Evolutionary conservation across 495 filamentous ascomycete species (phyloP).

Genomic region (Annulohypoxylon nitens): DNA sequence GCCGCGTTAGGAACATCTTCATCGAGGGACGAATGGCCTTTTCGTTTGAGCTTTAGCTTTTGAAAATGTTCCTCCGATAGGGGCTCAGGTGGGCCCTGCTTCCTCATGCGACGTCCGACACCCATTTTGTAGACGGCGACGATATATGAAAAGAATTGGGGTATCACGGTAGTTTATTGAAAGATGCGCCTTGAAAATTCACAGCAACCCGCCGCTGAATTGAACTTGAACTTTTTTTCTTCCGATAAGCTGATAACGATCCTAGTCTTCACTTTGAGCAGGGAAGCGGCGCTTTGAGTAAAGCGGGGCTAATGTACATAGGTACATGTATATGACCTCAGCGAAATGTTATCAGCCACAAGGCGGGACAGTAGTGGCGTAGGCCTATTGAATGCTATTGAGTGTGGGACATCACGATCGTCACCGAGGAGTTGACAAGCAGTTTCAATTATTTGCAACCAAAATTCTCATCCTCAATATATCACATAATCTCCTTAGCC

Average conservation of each 20-base stretch:
- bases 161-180: slow-evolving; percentile 23
- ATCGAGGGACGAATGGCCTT: slow-evolving; percentile 69
- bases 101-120: slow-evolving; percentile 89
- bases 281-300: background rate
- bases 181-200: slow-evolving; percentile 28
- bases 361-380: slow-evolving; percentile 48
- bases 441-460: slow-evolving; percentile 18
- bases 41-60: slow-evolving; percentile 78
- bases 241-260: slow-evolving; percentile 50
- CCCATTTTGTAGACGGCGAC: slow-evolving; percentile 71
- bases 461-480: slow-evolving; percentile 16
- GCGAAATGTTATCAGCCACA: slow-evolving; percentile 45
- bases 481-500: slow-evolving; percentile 6
- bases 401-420: slow-evolving; percentile 41
- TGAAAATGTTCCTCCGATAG: slow-evolving; percentile 84
- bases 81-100: slow-evolving; percentile 88
- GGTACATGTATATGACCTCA: slow-evolving; percentile 13
- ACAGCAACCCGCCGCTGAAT: slow-evolving; percentile 16
- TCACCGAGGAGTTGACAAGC: slow-evolving; percentile 28
- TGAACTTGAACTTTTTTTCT: slow-evolving; percentile 43
- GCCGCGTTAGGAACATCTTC: slow-evolving; percentile 59
- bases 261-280: slow-evolving; percentile 15
- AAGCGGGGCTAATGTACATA: slow-evolving; percentile 7
- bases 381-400: slow-evolving; percentile 27
- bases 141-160: slow-evolving; percentile 5